phyloP scores from a whole-genome alignment of 2,329 filamentous ascomycete genomes.

The Sphaerulina populicola region DNA sequence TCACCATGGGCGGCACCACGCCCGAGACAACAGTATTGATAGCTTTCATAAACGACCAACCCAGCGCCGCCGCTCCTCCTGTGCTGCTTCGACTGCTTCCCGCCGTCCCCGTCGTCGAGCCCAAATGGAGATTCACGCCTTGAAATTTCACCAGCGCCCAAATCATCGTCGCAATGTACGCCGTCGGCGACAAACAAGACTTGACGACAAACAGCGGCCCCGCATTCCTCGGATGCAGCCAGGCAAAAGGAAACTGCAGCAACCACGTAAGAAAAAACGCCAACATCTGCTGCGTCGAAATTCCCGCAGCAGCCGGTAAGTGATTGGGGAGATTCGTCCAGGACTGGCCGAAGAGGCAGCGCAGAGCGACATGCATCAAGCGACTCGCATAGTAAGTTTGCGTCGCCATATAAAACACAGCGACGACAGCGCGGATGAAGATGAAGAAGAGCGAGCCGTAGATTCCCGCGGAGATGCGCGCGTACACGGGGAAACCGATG shows the following conservation, averaged over 20 bases:
- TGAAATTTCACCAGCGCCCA: slow-evolving; percentile 59
- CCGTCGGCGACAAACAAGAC: slow-evolving; percentile 32
- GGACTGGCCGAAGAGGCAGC: slow-evolving; percentile 34
- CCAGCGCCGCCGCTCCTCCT: too few relatives aligned
- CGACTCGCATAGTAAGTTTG: slow-evolving; percentile 32
- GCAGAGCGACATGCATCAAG: slow-evolving; percentile 33
- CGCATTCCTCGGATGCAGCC: slow-evolving; percentile 31
- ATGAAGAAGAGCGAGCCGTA: slow-evolving; percentile 37
- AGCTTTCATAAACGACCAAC: slow-evolving; percentile 37
- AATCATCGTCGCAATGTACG: slow-evolving; percentile 76
- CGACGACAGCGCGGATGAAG: slow-evolving; percentile 33
- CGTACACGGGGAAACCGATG: slow-evolving; percentile 33
- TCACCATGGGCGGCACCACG: slow-evolving; percentile 30
- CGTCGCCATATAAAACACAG: slow-evolving; percentile 36
- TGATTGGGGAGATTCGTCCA: slow-evolving; percentile 33
- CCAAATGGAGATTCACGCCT: slow-evolving; percentile 15
- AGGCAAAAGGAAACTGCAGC: slow-evolving; percentile 30
- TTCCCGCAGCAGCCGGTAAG: slow-evolving; percentile 26
- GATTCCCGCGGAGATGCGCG: slow-evolving; percentile 32
- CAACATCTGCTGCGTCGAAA: slow-evolving; percentile 31
- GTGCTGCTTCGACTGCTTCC: too few relatives aligned
- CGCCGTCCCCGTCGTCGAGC: not conserved
- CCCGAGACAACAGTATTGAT: slow-evolving; percentile 37
- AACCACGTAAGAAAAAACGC: slow-evolving; percentile 29
- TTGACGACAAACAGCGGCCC: slow-evolving; percentile 21